A percentile compares a stretch with the other conserved stretches of the same genome.
Conservation (phyloP, 2,329 filamentous ascomycete species). For the Epichloe brachyelytri region DNA sequence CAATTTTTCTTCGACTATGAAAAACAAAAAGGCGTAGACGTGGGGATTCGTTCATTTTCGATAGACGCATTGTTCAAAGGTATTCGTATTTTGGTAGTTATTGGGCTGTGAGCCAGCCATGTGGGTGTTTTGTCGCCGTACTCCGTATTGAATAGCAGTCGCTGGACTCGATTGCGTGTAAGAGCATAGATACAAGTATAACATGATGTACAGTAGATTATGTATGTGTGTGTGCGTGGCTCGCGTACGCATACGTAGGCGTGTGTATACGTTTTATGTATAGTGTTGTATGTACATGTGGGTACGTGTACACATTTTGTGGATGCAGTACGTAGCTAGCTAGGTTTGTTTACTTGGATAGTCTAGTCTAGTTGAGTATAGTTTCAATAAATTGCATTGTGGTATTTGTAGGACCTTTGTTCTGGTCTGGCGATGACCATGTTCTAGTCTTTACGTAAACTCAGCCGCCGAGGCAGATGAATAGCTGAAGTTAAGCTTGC, state of each 20-base stretch:
- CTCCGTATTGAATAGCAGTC: neutral
- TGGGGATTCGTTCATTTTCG: neutral
- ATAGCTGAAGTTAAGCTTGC: too few species aligned
- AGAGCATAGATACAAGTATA: neutral
- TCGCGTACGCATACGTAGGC: neutral
- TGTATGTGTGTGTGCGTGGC: neutral
- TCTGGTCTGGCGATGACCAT: too few species aligned
- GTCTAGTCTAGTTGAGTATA: too few species aligned
- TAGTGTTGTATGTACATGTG: neutral
- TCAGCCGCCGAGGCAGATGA: too few species aligned
- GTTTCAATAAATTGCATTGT: too few species aligned
- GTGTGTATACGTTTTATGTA: neutral
- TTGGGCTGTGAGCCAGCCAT: neutral
- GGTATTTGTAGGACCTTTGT: too few species aligned
- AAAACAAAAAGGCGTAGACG: conserved; percentile 1
- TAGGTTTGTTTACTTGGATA: too few species aligned
- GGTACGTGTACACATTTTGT: neutral
- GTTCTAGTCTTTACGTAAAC: too few species aligned
- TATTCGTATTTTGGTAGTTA: conserved; percentile 1
- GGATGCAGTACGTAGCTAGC: neutral
- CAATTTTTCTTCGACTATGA: neutral
- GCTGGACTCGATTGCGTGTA: conserved; percentile 6
- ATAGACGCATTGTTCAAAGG: conserved; percentile 3
- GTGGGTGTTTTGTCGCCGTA: neutral
- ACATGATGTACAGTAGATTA: neutral